Percentiles rank a stretch among this genome's conserved stretches.
Conservation (phyloP, 176 grass and related monocot genomes). For the Bonia amplexicaulis region DNA sequence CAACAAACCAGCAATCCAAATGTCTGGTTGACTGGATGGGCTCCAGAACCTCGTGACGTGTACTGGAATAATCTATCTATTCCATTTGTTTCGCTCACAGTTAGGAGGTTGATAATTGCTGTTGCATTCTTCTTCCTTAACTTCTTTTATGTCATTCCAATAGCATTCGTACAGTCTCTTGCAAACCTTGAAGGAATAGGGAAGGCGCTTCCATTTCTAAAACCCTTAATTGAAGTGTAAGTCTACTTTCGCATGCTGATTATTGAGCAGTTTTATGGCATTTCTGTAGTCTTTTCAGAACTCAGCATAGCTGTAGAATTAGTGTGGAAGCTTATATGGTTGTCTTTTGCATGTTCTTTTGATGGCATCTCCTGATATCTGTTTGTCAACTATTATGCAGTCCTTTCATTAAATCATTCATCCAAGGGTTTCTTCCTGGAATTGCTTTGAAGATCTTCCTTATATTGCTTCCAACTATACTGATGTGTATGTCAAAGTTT, state of each 20-base stretch:
- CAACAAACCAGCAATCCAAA: constrained; percentile 93
- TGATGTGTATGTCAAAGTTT: constrained; percentile 97
- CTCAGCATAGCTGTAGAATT: background rate
- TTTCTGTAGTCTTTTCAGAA: background rate
- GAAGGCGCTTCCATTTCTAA: constrained; percentile 76
- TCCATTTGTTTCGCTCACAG: constrained; percentile 74
- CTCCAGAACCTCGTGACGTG: constrained; percentile 93
- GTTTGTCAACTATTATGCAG: constrained; percentile 43
- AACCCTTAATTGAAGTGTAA: constrained; percentile 76
- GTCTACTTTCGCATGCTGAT: constrained; percentile 8
- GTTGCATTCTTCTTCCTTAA: constrained; percentile 96
- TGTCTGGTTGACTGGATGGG: constrained; percentile 88
- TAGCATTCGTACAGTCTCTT: constrained; percentile 76
- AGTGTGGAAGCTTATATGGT: background rate
- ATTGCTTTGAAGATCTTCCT: constrained; percentile 93
- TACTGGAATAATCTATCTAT: constrained; percentile 95
- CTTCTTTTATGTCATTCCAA: constrained; percentile 84
- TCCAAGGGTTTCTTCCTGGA: constrained; percentile 97
- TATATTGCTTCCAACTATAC: constrained; percentile 87
- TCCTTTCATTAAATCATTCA: constrained; percentile 67
- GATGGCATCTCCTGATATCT: constrained; percentile 20
- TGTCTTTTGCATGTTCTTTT: constrained; percentile 6
- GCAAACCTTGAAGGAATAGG: constrained; percentile 86
- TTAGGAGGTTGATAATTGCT: constrained; percentile 67
- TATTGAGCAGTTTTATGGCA: background rate